These are phyloP conservation scores for Ochetophila trinervis DNA, from an alignment of 306 rosid species.

Conservation along the genomic window DNA sequence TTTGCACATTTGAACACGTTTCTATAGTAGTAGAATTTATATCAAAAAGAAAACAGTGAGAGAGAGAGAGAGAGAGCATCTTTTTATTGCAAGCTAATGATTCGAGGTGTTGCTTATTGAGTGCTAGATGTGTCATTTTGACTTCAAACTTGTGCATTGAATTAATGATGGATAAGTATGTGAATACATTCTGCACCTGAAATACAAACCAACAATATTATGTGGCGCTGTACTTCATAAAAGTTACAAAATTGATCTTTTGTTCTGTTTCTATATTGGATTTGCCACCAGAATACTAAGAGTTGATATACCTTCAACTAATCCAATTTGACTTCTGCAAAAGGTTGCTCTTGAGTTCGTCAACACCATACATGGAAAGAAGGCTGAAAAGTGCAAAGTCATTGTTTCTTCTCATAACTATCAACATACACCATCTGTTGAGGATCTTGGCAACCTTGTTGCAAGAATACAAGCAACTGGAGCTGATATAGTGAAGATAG, in stretches of 20 bases:
- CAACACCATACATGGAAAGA: slow-evolving; percentile 60
- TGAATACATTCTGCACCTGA: neutral
- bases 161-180: neutral
- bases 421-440: slow-evolving; percentile 70
- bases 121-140: neutral
- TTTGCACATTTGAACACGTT: neutral
- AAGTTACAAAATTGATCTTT: neutral
- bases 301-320: slow-evolving; percentile 17
- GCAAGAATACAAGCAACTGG: slow-evolving; percentile 87
- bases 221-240: neutral
- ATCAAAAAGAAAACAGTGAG: neutral
- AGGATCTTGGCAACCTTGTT: slow-evolving; percentile 86
- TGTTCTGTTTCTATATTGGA: slow-evolving; percentile 1
- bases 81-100: neutral
- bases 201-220: neutral
- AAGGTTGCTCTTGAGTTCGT: slow-evolving; percentile 80
- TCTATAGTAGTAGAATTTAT: neutral
- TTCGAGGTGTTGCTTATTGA: neutral
- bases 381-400: slow-evolving; percentile 56
- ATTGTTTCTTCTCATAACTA: slow-evolving; percentile 95
- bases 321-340: slow-evolving; percentile 29
- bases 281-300: slow-evolving; percentile 23
- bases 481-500: slow-evolving; percentile 92
- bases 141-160: neutral
- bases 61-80: neutral